Conservation (phyloP, 495 filamentous ascomycete species). For the Bryoglossum gracile region DNA sequence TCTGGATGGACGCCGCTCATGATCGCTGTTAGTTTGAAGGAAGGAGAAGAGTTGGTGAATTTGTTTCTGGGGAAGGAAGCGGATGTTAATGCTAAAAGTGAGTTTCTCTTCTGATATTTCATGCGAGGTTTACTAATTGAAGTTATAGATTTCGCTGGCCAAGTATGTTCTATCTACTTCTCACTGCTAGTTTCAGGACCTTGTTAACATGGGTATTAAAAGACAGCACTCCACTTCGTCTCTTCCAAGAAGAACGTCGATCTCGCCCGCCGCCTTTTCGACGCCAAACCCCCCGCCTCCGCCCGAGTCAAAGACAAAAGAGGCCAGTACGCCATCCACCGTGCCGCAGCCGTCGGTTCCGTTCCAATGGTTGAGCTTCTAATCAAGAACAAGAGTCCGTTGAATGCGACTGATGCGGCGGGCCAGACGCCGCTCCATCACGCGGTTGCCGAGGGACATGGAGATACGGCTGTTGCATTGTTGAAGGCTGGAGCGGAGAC, state of each 20-base stretch:
- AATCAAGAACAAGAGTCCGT: conserved; percentile 68
- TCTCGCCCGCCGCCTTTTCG: conserved; percentile 68
- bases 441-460: conserved; percentile 88
- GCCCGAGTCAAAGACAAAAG: conserved; percentile 77
- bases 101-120: conserved; percentile 17
- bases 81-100: conserved; percentile 66
- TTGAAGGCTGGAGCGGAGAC: conserved; percentile 79
- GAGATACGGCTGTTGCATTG: conserved; percentile 71
- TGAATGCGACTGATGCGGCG: conserved; percentile 79
- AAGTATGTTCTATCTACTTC: conserved; percentile 34
- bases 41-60: conserved; percentile 60
- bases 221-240: conserved; percentile 87
- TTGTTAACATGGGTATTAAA: conserved; percentile 7
- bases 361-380: conserved; percentile 78
- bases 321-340: conserved; percentile 79
- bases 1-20: conserved; percentile 92
- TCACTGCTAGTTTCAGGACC: not conserved
- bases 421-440: conserved; percentile 90
- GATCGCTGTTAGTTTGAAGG: conserved; percentile 79
- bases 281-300: conserved; percentile 63
- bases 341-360: conserved; percentile 84
- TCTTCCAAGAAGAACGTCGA: conserved; percentile 84
- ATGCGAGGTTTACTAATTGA: not conserved
- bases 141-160: conserved; percentile 43
- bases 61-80: conserved; percentile 73